A percentile compares a stretch with the other conserved stretches of the same genome.
Evolutionary conservation across 129 eudicot species (phyloP).

Genomic region (Oenanthe sinensis): DNA sequence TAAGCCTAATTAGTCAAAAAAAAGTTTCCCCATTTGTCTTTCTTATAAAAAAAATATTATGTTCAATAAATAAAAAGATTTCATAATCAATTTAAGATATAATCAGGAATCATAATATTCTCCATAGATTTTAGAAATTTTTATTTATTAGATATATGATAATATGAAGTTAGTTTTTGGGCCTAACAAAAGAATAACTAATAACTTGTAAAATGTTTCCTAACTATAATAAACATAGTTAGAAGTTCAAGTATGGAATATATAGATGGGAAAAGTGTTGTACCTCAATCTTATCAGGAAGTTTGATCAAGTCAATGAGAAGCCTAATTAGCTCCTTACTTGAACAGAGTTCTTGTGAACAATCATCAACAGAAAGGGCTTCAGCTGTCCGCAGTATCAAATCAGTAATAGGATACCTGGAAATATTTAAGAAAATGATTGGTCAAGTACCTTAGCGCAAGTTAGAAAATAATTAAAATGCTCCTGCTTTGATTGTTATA

Average conservation of each 20-base stretch:
- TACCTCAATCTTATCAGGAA: conserved; percentile 85
- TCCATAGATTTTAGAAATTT: no score
- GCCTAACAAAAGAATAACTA: not conserved
- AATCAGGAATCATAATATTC: no score
- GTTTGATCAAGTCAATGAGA: conserved; percentile 50
- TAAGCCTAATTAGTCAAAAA: no score
- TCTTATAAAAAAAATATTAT: not conserved
- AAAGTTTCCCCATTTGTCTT: no score
- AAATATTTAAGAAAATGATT: conserved; percentile 13
- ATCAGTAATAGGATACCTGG: conserved; percentile 72
- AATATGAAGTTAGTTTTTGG: not conserved
- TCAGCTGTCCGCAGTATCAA: conserved; percentile 72
- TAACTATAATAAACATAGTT: not conserved
- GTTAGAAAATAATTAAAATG: conserved; percentile 4
- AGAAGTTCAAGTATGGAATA: not conserved
- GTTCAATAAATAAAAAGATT: not conserved
- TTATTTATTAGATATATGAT: not conserved
- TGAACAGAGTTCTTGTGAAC: conserved; percentile 54
- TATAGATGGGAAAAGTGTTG: not conserved
- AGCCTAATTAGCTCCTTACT: conserved; percentile 55
- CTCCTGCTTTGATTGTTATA: not conserved
- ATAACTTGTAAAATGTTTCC: not conserved
- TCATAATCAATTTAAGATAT: not conserved
- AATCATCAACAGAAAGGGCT: conserved; percentile 61
- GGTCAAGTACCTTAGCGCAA: not conserved